A percentile compares a stretch with the other conserved stretches of the same genome.
phyloP scores from a whole-genome alignment of 129 eudicot genomes.

The Helianthus annuus region DNA sequence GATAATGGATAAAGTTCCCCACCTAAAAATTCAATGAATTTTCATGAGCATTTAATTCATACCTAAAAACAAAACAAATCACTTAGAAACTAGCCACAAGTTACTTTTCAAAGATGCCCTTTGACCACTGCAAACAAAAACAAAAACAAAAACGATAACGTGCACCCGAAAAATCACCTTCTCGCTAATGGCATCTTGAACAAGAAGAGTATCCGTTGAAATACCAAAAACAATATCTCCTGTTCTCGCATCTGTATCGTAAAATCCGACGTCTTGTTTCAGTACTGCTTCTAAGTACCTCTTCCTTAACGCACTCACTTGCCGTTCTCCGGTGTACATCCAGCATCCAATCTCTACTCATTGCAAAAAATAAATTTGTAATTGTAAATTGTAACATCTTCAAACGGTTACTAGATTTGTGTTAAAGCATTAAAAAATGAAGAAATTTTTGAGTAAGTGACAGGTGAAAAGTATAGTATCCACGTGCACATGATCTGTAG shows the following conservation, averaged over 20 bases:
- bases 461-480: slow-evolving; percentile 44
- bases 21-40: slow-evolving; percentile 47
- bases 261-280: slow-evolving; percentile 96
- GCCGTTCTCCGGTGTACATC: slow-evolving; percentile 98
- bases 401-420: slow-evolving; percentile 20
- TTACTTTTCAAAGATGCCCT: slow-evolving; percentile 28
- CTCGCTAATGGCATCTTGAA: slow-evolving; percentile 99
- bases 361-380: not conserved
- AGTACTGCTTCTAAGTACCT: slow-evolving; percentile 89
- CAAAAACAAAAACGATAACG: slow-evolving; percentile 7
- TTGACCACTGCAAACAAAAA: slow-evolving; percentile 25
- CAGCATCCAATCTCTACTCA: slow-evolving; percentile 87
- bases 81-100: slow-evolving; percentile 1
- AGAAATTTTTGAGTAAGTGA: slow-evolving; percentile 47
- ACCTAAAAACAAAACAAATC: slow-evolving; percentile 1
- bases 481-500: slow-evolving; percentile 79
- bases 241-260: slow-evolving; percentile 96
- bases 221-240: slow-evolving; percentile 97
- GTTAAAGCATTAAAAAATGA: slow-evolving; percentile 27
- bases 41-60: slow-evolving; percentile 15
- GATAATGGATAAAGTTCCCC: slow-evolving; percentile 94
- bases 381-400: not conserved
- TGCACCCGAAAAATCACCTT: slow-evolving; percentile 50
- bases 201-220: slow-evolving; percentile 96
- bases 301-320: slow-evolving; percentile 82